phyloP scores from a whole-genome alignment of 345 rosid species.

The Eucalyptus polyanthemos region DNA sequence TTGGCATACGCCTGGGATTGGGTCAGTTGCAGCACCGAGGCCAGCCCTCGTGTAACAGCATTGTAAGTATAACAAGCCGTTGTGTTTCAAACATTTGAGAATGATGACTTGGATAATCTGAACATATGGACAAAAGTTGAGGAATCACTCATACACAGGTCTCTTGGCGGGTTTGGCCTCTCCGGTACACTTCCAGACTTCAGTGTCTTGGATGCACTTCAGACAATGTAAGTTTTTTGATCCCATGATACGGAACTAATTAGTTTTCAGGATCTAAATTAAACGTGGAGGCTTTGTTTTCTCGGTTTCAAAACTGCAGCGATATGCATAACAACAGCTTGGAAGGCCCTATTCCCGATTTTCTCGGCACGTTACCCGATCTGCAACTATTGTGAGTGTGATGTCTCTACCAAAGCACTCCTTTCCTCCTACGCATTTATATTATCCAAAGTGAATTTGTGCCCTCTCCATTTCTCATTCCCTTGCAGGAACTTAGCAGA shows the following conservation, averaged over 20 bases:
- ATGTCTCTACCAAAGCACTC: background rate
- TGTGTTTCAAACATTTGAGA: background rate
- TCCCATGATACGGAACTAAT: background rate
- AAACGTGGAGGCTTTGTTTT: background rate
- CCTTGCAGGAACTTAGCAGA: constrained; percentile 1
- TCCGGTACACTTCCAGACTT: constrained; percentile 4
- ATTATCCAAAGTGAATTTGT: background rate
- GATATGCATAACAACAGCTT: constrained; percentile 4
- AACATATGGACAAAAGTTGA: background rate
- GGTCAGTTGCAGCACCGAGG: background rate
- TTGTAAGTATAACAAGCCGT: background rate
- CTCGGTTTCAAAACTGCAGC: background rate
- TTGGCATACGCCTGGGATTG: background rate
- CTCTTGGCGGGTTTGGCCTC: background rate
- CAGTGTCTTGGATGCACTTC: constrained; percentile 5
- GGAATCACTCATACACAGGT: background rate
- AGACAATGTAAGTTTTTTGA: background rate
- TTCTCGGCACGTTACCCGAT: constrained; percentile 1
- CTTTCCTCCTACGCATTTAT: background rate
- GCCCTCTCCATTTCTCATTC: background rate
- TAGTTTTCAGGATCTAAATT: background rate
- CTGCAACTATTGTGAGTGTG: background rate
- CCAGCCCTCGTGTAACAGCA: background rate
- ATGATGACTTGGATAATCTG: background rate
- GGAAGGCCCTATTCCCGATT: constrained; percentile 1